Base-by-base conservation (phyloP, 345 rosid genomes). In the Salix arbutifolia region DNA sequence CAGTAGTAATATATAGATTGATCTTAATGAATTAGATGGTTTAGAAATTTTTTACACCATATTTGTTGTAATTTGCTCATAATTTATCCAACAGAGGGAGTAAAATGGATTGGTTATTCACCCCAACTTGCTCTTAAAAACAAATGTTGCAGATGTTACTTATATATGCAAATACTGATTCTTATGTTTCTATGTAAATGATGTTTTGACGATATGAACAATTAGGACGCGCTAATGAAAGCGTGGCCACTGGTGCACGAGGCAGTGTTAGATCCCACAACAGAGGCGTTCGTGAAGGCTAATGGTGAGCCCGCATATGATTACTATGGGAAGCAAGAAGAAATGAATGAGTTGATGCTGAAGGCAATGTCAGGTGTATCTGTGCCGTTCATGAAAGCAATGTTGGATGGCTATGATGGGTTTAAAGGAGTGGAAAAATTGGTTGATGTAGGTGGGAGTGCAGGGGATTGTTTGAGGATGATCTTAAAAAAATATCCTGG, bases 401-500 rank as follows among this genome's bases (percentile, higher is more conserved):
- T 91, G 10, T 72, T 95, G 88, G 83, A 86, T 23, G 85, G 88
- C 74, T 95, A 92, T 65, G 86, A 86, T 78, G 97, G 97, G 44
- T 92, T 95, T 65, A 60, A 82, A 65, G 91, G 87, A 0, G 87
- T 89, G 31, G 74, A 80, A 46, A 85, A 33, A 65, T 71, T 94
- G 73, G 95, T 94, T 35, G 98, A 94, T 67, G 99, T 94, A 50
- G 99, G 97, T 61, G 99, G 99, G 26, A 94, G 99, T 23, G 93
- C 89, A 12, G 99, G 99, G 40, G 97, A 92, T 83, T 94, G 97
- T 84, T 91, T 94, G 44, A 84, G 85, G 81, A 92, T 92, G 98
- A 94, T 94, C 64, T 26, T 91, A 30, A 19, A 80, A 5, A 89
- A 89, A 25, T 81, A 85, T 79, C 84, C 94, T 4, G 70, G 65